Conservation (phyloP, 2,329 filamentous ascomycete genomes). For the Diaporthe ampelina region DNA sequence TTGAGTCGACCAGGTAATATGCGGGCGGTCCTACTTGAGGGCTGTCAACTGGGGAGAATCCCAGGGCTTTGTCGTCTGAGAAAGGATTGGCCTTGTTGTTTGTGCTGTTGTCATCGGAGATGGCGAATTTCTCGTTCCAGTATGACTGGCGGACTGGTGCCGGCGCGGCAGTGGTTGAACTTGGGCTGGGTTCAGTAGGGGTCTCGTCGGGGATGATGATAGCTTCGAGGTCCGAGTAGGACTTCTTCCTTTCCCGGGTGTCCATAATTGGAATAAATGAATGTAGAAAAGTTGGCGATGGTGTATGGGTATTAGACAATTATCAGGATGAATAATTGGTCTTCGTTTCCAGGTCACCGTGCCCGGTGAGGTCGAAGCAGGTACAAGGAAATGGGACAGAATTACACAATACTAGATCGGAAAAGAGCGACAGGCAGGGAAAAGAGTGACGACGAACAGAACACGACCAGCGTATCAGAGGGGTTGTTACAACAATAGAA, state of each 20-base stretch:
- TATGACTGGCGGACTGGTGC: slow-evolving; percentile 25
- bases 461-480: slow-evolving; percentile 30
- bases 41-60: slow-evolving; percentile 25
- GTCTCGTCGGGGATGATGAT: slow-evolving; percentile 11
- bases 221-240: slow-evolving; percentile 39
- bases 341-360: slow-evolving; percentile 13
- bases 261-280: background rate
- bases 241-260: slow-evolving; percentile 26
- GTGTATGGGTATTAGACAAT: slow-evolving; percentile 19
- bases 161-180: slow-evolving; percentile 5
- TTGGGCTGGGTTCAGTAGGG: background rate
- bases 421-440: slow-evolving; percentile 12
- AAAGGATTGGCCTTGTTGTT: slow-evolving; percentile 3
- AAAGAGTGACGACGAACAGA: slow-evolving; percentile 25
- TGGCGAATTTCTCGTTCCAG: slow-evolving; percentile 39
- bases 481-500: slow-evolving; percentile 26
- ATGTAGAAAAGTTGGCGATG: background rate
- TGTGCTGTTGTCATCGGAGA: background rate
- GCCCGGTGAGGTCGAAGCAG: slow-evolving; percentile 19
- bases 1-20: slow-evolving; percentile 38
- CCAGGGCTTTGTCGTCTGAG: slow-evolving; percentile 15
- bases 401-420: background rate
- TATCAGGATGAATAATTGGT: slow-evolving; percentile 9
- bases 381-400: background rate
- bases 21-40: slow-evolving; percentile 31